phyloP scores from a whole-genome alignment of 768 basidiomycete species.

The Boletus subparvulus region DNA sequence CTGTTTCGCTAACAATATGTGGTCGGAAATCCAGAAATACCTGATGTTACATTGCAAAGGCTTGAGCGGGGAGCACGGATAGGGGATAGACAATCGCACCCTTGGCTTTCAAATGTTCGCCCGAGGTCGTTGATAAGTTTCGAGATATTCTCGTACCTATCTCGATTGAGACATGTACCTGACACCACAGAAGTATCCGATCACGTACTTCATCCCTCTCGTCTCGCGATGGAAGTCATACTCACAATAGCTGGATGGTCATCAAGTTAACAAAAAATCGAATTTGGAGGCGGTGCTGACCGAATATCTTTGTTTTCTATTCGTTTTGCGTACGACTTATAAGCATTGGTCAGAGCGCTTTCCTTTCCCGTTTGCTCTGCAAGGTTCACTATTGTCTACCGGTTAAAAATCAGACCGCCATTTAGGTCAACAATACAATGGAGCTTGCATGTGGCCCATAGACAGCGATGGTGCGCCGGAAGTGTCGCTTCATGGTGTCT shows the following conservation, averaged over 20 bases:
- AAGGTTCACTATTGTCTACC: constrained; percentile 80
- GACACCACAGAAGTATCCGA: not conserved
- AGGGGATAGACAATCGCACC: constrained; percentile 41
- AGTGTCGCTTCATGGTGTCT: constrained; percentile 71
- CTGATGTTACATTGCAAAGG: constrained; percentile 35
- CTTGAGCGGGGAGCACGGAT: not conserved
- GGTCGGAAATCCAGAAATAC: constrained; percentile 80
- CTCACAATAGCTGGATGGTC: constrained; percentile 57
- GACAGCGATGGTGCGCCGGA: constrained; percentile 56
- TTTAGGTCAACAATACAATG: constrained; percentile 1
- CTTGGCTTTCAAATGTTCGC: constrained; percentile 75
- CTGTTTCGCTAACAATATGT: constrained; percentile 72
- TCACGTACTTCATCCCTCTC: constrained; percentile 84
- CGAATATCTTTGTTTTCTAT: constrained; percentile 52
- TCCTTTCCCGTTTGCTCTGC: constrained; percentile 93
- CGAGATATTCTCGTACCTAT: constrained; percentile 86
- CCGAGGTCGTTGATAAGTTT: constrained; percentile 72
- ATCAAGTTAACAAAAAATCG: not conserved
- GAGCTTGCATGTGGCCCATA: constrained; percentile 78
- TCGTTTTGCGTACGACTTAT: constrained; percentile 64
- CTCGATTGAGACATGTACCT: constrained; percentile 3
- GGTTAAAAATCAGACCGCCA: constrained; percentile 1
- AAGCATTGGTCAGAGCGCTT: constrained; percentile 73
- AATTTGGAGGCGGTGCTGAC: constrained; percentile 39
- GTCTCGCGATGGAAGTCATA: constrained; percentile 96